A percentile compares a stretch with the other conserved stretches of the same genome.
phyloP scores from a whole-genome alignment of 495 filamentous ascomycete species.

The Penicillium odoratum region DNA sequence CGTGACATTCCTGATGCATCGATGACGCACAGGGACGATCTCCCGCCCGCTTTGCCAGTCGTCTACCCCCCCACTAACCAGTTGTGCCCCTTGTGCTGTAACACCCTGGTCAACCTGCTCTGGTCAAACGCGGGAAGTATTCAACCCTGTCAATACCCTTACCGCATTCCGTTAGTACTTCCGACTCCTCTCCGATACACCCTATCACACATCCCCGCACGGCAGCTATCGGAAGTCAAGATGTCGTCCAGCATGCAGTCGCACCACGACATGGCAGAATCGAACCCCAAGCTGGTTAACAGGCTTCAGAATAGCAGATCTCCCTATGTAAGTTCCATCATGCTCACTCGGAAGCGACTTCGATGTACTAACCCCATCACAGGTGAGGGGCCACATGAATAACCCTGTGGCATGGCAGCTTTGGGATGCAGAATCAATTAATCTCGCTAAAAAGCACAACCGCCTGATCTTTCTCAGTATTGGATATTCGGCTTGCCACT shows the following conservation, averaged over 20 bases:
- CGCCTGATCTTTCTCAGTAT: conserved; percentile 92
- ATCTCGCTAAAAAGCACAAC: conserved; percentile 74
- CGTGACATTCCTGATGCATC: conserved; percentile 35
- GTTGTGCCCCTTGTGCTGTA: conserved; percentile 12
- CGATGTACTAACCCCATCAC: conserved; percentile 15
- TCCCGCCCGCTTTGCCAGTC: conserved; percentile 20
- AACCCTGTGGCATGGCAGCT: conserved; percentile 94
- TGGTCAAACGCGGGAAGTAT: conserved; percentile 12
- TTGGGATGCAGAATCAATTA: conserved; percentile 76
- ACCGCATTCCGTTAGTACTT: conserved; percentile 25
- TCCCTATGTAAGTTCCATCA: conserved; percentile 64
- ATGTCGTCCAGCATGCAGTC: conserved; percentile 27
- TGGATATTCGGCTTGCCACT: conserved; percentile 94
- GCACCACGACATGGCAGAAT: conserved; percentile 27
- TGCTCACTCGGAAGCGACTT: neutral
- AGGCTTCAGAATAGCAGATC: conserved; percentile 71
- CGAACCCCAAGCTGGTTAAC: conserved; percentile 57
- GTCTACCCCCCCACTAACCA: conserved; percentile 22
- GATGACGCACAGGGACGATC: conserved; percentile 44
- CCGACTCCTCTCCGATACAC: conserved; percentile 11
- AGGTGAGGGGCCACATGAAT: conserved; percentile 77
- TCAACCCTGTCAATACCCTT: conserved; percentile 8
- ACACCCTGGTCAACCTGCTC: conserved; percentile 7
- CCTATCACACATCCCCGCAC: conserved; percentile 6
- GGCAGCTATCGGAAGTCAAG: neutral